Base-by-base conservation (phyloP, 176 grass and related monocot species). In the Echinochloa phyllopogon region DNA sequence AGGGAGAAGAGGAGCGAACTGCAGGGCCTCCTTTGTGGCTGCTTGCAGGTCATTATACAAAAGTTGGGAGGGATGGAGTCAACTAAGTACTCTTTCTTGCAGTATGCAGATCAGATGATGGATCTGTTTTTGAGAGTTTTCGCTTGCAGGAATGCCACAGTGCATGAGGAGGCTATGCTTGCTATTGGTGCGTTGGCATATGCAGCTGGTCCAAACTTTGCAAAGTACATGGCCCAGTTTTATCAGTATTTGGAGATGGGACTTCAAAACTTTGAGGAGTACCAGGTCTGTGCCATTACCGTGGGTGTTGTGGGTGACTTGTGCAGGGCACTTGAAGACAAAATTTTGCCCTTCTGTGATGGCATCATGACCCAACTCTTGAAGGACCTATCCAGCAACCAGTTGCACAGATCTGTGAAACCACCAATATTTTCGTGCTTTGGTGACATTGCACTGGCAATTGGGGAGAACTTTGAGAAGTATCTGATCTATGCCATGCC, bases 161-260 rank as follows among this genome's bases (percentile, higher is more conserved):
- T 96, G 69, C 94, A 96, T 50, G 94, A 96, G 69, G 94, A 96
- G 68, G 94, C 94, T 76, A 96, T 96, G 91, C 88, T 96, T 69
- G 91, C 94, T 74, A 96, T 96, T 66, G 94, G 94, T 85, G 91
- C 94, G 76, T 89, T 96, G 77, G 94, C 94, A 89, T 96, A 96
- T 84, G 89, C 89, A 64, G 84, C 91, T 39, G 94, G 94, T 62
- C 72, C 89, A 2, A 93, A 89, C 55, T 96, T 96, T 42, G 82
- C 81, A 2, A 96, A 96, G 80, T 96, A 93, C 89, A 96, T 96
- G 94, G n/a, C 83, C 18, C 90, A 91, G 43, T 96, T 96, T 49
- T 96, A 96, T 82, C 91, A 93, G 59, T 96, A 96, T 66, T 85
- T 96, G 78, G 94, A 96, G 71, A 93, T 96, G 94, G 94, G 94